Evolutionary conservation across 345 rosid species (phyloP).

Genomic region (Acer campestre): DNA sequence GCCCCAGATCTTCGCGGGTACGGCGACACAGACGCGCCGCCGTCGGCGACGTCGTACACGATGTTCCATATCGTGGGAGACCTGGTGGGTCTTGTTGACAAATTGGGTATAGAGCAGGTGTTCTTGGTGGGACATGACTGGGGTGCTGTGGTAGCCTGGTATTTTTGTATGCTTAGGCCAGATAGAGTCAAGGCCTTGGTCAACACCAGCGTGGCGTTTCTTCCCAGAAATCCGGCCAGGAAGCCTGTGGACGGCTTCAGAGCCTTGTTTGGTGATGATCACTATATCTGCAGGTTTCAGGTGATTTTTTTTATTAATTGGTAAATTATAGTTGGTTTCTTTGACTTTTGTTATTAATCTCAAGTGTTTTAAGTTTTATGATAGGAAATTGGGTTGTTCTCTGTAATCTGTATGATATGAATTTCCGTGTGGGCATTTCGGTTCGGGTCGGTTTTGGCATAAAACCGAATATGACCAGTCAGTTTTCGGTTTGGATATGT

Average conservation of each 20-base stretch:
- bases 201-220: constrained; percentile 47
- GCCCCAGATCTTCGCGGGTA: constrained; percentile 84
- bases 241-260: constrained; percentile 47
- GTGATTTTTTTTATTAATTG: constrained; percentile 26
- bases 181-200: constrained; percentile 75
- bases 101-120: constrained; percentile 44
- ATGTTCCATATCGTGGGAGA: constrained; percentile 56
- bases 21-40: constrained; percentile 69
- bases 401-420: too few relatives aligned
- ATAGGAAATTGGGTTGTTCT: too few relatives aligned
- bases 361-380: too few relatives aligned
- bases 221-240: constrained; percentile 49
- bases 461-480: too few relatives aligned
- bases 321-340: too few relatives aligned
- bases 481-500: too few relatives aligned
- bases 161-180: constrained; percentile 58
- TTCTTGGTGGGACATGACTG: constrained; percentile 82
- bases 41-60: constrained; percentile 42
- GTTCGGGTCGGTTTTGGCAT: too few relatives aligned
- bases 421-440: too few relatives aligned
- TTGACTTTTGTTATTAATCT: too few relatives aligned
- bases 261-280: constrained; percentile 64
- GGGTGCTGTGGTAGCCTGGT: constrained; percentile 77
- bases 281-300: constrained; percentile 80
- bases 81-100: constrained; percentile 50